Base-by-base conservation (phyloP, 768 basidiomycete genomes). In the Boletales sp. region DNA sequence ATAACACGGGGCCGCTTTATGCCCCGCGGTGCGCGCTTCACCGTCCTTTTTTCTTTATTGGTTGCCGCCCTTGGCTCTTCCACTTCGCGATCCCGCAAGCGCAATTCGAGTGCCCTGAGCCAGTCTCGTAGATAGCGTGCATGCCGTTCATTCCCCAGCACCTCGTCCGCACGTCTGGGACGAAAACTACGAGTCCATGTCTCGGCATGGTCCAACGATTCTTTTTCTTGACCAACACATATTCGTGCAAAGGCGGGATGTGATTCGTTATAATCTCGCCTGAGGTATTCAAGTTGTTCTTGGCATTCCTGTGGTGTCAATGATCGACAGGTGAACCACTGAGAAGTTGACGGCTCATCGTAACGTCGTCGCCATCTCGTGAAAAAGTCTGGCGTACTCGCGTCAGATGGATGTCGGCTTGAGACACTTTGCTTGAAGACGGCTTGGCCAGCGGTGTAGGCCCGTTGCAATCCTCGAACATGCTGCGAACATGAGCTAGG, bases 181-280 rank as follows among this genome's bases (percentile, higher is more conserved):
- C 80, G 81, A 80, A 87, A 94, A 58, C 79, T 85, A 40, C 85
- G 81, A 17, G 77, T 69, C 90, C 92, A 94, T 12, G 78, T 66
- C 36, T 80, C 75, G 71, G 43, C 29, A 48, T 36, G 70, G 58
- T 19, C 66, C 58, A 9, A 54, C 15, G 42, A 19, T 10, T 2
- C n/a, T 13, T 12, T 36, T 31, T 54, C 52, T 47, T n/a, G 53
- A 17, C 55, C 53, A 41, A 61, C 53, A 40, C 69, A 54, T 37
- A 79, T 54, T 29, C 70, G 76, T 37, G 71, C 57, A 56, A 85
- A 78, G 8, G 74, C 79, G 52, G 84, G 80, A 65, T 85, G 75
- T 32, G 65, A 52, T 45, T 57, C 57, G 15, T 53, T 59, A 50
- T 75, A 45, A 38, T 53, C 43, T 8, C 27, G 44, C 32, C 51